Conservation (phyloP, 2,329 filamentous ascomycete species). For the Fusarium brevicatenulatum region DNA sequence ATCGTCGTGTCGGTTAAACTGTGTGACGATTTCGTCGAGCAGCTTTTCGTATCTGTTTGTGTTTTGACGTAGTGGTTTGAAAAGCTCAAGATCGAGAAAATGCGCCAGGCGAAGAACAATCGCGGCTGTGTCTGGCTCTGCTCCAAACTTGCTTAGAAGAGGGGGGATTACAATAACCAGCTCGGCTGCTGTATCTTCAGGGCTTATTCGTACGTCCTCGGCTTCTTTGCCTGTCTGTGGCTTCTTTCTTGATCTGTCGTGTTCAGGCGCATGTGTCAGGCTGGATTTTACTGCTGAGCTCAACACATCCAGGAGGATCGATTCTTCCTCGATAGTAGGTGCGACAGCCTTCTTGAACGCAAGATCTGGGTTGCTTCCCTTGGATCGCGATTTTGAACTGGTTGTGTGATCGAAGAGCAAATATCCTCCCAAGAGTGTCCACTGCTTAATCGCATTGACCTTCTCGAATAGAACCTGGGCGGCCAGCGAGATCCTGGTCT, state of each 20-base stretch:
- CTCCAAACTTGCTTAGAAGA: constrained; percentile 91
- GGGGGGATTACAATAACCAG: constrained; percentile 83
- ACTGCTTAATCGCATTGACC: constrained; percentile 82
- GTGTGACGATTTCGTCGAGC: constrained; percentile 90
- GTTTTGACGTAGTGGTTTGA: constrained; percentile 89
- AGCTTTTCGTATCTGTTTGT: constrained; percentile 81
- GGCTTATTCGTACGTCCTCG: constrained; percentile 46
- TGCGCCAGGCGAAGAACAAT: constrained; percentile 88
- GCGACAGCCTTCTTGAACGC: constrained; percentile 78
- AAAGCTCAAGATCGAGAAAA: constrained; percentile 85
- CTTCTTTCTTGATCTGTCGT: constrained; percentile 68
- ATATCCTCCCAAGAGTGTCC: constrained; percentile 90
- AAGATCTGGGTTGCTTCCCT: constrained; percentile 64
- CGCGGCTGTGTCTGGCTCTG: constrained; percentile 86
- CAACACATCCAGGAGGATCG: constrained; percentile 86
- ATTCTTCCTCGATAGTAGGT: constrained; percentile 80
- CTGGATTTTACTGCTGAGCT: constrained; percentile 82
- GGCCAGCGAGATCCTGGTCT: constrained; percentile 86
- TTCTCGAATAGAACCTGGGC: constrained; percentile 87
- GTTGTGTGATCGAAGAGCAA: constrained; percentile 90
- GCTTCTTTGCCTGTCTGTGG: constrained; percentile 71
- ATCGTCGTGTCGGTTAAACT: constrained; percentile 93
- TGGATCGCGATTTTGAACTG: constrained; percentile 62
- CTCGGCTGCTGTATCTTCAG: constrained; percentile 81
- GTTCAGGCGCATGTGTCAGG: constrained; percentile 73